Base-by-base conservation (phyloP, 371 early-diverging fungal genomes). In the Circinella umbellata region DNA sequence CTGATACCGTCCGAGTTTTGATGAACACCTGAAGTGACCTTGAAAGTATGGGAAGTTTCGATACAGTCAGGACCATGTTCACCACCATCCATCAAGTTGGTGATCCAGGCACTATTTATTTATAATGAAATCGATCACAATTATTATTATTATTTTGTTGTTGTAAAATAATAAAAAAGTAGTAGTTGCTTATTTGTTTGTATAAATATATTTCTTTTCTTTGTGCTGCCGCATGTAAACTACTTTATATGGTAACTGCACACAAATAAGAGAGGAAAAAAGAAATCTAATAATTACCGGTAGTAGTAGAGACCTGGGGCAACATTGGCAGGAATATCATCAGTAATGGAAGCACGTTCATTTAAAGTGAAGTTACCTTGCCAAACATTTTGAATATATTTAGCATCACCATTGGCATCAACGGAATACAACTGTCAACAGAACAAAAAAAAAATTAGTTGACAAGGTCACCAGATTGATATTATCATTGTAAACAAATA, bases 1-100 rank as follows among this genome's bases (percentile, higher is more conserved):
- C 78, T 78, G 42, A 81, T 69, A 64, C 89, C 86, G 65, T 80
- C 80, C 47, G 86, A 81, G 72, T 89, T 87, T 55, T 73, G 70
- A 72, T 89, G 88, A 46, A 84, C 82, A 57, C 85, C 86, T n/a
- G 81, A 68, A 27, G 86, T 80, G 8, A 87, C 88, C 82, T 89
- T 89, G 79, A 90, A 88, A 61, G 80, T 81, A 51, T 81, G 79
- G 68, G 89, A 88, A 67, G 80, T 78, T 73, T 90, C 80, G 35
- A 79, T 64, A 71, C 81, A 84, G 55, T 80, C 81, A 55, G 81
- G 84, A 17, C 84, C 81, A 59, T 80, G 80, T 77, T 75, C 74
- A 35, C 77, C 77, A 17, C 76, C 76, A 42, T 76, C 67, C 27
- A 81, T 67, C 68, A 72, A 61, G 73, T 84, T 84, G 69, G 81